phyloP scores from a whole-genome alignment of 2,329 filamentous ascomycete genomes.

The Cylindrodendrum hubeiense region DNA sequence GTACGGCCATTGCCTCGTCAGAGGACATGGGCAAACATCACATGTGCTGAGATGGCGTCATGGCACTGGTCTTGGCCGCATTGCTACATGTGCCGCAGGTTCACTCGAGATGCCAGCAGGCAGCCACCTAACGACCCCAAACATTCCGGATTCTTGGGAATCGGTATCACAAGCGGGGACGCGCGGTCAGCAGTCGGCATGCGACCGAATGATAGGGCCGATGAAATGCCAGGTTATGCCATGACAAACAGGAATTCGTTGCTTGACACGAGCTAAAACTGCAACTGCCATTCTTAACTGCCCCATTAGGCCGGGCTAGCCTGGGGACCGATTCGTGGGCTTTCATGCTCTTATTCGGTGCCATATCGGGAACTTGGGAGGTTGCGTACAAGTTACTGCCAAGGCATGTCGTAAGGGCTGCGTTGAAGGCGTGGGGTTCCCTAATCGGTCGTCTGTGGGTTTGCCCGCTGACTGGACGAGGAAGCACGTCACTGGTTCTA shows the following conservation, averaged over 20 bases:
- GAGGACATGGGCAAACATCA: background rate
- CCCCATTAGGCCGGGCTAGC: background rate
- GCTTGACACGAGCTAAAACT: constrained; percentile 10
- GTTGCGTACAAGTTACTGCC: background rate
- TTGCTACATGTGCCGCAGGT: constrained; percentile 13
- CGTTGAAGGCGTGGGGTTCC: constrained; percentile 3
- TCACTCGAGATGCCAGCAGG: constrained; percentile 16
- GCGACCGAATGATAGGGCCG: constrained; percentile 28
- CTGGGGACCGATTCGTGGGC: background rate
- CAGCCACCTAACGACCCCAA: constrained; percentile 29
- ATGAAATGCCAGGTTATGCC: constrained; percentile 19
- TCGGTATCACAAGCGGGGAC: constrained; percentile 27
- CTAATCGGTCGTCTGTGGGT: background rate
- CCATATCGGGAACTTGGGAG: background rate
- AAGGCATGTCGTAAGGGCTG: background rate
- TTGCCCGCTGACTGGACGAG: constrained; percentile 4
- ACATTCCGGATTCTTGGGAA: constrained; percentile 36
- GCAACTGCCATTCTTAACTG: constrained; percentile 17
- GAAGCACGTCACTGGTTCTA: background rate
- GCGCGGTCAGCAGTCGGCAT: constrained; percentile 27
- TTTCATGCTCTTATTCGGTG: background rate
- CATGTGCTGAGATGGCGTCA: constrained; percentile 11
- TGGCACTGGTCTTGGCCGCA: constrained; percentile 2
- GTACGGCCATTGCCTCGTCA: background rate
- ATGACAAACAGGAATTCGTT: constrained; percentile 22